Evolutionary conservation across 176 grass and related monocot genomes (phyloP).

Genomic region (Carex kokanica): DNA sequence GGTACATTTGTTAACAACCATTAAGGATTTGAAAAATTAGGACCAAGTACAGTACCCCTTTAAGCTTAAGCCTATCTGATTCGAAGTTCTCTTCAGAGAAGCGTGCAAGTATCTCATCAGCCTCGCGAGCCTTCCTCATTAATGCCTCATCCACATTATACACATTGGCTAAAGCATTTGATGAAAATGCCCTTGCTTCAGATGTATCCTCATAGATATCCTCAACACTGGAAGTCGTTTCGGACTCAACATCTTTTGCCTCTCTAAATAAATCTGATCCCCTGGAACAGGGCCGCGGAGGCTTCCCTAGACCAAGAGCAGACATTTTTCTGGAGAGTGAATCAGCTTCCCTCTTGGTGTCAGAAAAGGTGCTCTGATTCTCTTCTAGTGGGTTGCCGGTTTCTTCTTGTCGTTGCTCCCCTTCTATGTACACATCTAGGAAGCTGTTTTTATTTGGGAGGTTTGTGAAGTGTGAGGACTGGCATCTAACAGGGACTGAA

Average conservation of each 20-base stretch:
- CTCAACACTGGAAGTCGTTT: conserved; percentile 52
- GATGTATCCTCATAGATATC: conserved; percentile 78
- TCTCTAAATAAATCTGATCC: conserved; percentile 36
- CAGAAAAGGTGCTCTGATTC: conserved; percentile 26
- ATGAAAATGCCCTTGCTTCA: conserved; percentile 23
- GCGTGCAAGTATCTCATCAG: conserved; percentile 46
- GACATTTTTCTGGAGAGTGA: conserved; percentile 8
- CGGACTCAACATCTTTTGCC: conserved; percentile 41
- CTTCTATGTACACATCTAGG: conserved; percentile 66
- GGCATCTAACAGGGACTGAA: conserved; percentile 43
- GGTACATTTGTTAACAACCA: conserved; percentile 25
- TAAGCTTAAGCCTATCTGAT: conserved; percentile 30
- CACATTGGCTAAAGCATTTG: conserved; percentile 22
- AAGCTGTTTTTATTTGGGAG: conserved; percentile 46
- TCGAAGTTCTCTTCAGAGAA: conserved; percentile 47
- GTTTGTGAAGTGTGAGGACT: conserved; percentile 37
- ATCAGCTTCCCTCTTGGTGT: conserved; percentile 8
- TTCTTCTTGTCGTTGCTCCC: conserved; percentile 39
- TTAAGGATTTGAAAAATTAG: not conserved
- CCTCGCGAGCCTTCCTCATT: conserved; percentile 51
- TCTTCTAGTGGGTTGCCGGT: conserved; percentile 32
- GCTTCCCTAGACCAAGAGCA: conserved; percentile 48
- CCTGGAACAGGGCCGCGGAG: conserved; percentile 44
- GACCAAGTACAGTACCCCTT: conserved; percentile 20
- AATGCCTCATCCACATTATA: conserved; percentile 53